Base-by-base conservation (phyloP, 2,329 filamentous ascomycete species). In the Phoma herbarum region DNA sequence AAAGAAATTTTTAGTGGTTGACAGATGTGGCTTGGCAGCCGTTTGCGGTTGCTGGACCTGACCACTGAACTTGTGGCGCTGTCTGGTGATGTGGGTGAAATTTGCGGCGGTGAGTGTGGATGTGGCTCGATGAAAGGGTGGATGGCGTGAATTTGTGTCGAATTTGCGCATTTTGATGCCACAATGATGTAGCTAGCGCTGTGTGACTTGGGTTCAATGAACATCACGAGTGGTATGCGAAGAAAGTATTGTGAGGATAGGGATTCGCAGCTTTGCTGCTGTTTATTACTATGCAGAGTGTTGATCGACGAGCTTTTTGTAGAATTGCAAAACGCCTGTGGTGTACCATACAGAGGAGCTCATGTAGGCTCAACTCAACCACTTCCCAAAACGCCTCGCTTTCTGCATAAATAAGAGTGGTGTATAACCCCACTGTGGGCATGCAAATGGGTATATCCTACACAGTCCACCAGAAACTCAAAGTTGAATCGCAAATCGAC, bases 401-500 rank as follows among this genome's bases (percentile, higher is more conserved):
- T 16, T 50, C 22, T 48, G 50, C 49, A 39, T 41, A 39, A 50
- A 57, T 10, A 50, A 48, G 25, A 54, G 25, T 42, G 39, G 11
- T 53, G 45, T 43, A 37, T 26, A 50, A 49, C 41, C 43, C 44
- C 45, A 11, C 11, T 8, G 14, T 18, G 39, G 52, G 33, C 52
- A 54, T 43, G 39, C 49, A 60, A 60, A 57, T 53, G 68, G 68
- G 68, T 70, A 71, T 71, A 70, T 71, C 67, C 66, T 70, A 65
- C 64, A 60, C 61, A 58, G 47, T 64, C 61, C 57, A 62, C 57
- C 59, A 62, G 56, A 64, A 61, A 55, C 59, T 57, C 58, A 61
- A 54, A 55, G 31, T 18, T 57, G 62, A 61, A 61, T 61, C 59
- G 61, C 52, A 51, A 56, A 59, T 59, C 43, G 55, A 62, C 31